These are phyloP conservation scores for Coniochaeta sp. DNA, from an alignment of 2,329 filamentous ascomycete genomes.

Conservation along the genomic window DNA sequence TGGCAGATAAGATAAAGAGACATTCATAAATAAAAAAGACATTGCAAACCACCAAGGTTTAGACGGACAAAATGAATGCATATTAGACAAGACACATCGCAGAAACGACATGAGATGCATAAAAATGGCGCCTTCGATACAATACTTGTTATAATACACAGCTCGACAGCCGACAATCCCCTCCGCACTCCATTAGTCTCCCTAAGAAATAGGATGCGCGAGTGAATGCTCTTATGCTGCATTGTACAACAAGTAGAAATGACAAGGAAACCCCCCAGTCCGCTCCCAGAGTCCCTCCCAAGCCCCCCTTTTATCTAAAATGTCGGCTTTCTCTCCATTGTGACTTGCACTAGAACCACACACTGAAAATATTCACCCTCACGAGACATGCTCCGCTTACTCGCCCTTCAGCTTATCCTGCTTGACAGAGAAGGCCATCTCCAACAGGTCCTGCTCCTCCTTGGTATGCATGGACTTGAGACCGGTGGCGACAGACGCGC, in stretches of 20 bases:
- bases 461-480: conserved; percentile 81
- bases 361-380: neutral
- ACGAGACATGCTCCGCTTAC: conserved; percentile 23
- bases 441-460: conserved; percentile 82
- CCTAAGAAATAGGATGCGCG: neutral
- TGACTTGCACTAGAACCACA: neutral
- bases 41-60: neutral
- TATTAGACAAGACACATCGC: neutral
- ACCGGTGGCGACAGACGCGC: conserved; percentile 88
- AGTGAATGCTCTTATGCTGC: neutral
- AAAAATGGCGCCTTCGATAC: neutral
- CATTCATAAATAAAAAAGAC: neutral
- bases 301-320: neutral
- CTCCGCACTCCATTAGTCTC: neutral
- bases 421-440: conserved; percentile 55
- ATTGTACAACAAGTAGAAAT: conserved; percentile 1
- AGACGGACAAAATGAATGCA: neutral
- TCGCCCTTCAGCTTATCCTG: conserved; percentile 65
- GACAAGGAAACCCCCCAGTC: neutral
- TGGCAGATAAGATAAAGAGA: conserved; percentile 50
- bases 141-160: neutral
- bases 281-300: neutral
- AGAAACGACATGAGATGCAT: neutral
- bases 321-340: neutral
- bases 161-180: neutral